Evolutionary conservation across 495 filamentous ascomycete genomes (phyloP), one percentile per base, ranked within the genome.

Genomic region (Halenospora varia): DNA sequence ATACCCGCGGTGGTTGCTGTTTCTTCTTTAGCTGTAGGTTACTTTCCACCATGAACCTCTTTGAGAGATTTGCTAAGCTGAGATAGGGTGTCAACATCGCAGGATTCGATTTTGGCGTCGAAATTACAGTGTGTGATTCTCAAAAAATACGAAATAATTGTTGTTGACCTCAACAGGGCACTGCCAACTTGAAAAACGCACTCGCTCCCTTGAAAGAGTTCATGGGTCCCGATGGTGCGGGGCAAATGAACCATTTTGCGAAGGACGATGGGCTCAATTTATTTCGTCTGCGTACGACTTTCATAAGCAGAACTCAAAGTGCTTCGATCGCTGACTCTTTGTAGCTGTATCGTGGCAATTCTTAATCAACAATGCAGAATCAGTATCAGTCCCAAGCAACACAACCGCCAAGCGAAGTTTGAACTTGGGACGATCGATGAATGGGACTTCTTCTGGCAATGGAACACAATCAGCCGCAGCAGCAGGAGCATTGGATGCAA

Each of bases 161-260:
- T n/a, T n/a, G n/a, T n/a, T n/a, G n/a, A n/a, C n/a, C n/a, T n/a
- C n/a, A n/a, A n/a, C n/a, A 78, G 64, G 78, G 78, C 62, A 70
- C 67, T 15, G 78, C 73, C 59, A 62, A 62, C 40, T 46, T 70
- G 8, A 53, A 50, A 15, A 66, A 69, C 6, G 62, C 67, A 8
- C 67, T 74, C 4, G 42, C 47, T 51, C 70, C 75, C 6, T 39
- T 72, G 11, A 68, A 51, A 42, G 59, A 53, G 2, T 51, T 66
- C 9, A 64, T 63, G 22, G 69, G 68, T 23, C 69, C 68, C 29
- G 73, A 73, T 68, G 72, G 66, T 10, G 49, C 73, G 10, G 72
- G 56, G 18, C 81, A 84, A 61, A 84, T 84, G 74, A 62, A 73
- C 8, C 81, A 84, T 67, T 84, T 82, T 55, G 60, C 67, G 55